Percentiles rank a stretch among this genome's conserved stretches.
These are phyloP conservation scores for Quercus tomentella DNA, from an alignment of 331 rosid species.

Conservation along the genomic window DNA sequence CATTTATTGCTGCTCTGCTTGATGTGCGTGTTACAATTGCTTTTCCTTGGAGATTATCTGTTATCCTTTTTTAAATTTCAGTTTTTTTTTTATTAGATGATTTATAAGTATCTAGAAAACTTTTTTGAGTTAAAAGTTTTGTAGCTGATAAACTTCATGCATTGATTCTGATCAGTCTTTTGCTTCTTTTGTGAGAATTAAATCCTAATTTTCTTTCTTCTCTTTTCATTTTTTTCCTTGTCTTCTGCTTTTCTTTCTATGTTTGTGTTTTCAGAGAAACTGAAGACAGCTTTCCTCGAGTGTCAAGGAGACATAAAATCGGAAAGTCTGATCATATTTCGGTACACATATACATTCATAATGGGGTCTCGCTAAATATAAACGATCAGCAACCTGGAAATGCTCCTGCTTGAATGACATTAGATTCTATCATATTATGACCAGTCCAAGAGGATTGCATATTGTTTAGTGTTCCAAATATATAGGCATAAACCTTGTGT, in stretches of 20 bases:
- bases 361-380: not conserved
- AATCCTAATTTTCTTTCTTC: not conserved
- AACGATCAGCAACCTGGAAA: not conserved
- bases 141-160: no score
- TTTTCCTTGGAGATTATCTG: no score
- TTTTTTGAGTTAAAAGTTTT: no score
- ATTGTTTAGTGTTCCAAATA: not conserved
- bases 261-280: constrained; percentile 31
- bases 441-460: not conserved
- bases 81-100: no score
- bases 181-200: not conserved
- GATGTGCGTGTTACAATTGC: not conserved
- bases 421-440: not conserved
- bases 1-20: not conserved
- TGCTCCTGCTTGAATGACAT: not conserved
- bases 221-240: not conserved
- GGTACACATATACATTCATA: constrained; percentile 54
- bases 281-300: constrained; percentile 46
- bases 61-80: no score
- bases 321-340: constrained; percentile 70
- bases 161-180: no score
- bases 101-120: no score
- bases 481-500: not conserved
- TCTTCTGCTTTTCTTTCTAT: constrained; percentile 5
- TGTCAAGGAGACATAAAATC: constrained; percentile 47